Conservation (phyloP, 2,329 filamentous ascomycete genomes). For the Microcyclosporella mali region DNA sequence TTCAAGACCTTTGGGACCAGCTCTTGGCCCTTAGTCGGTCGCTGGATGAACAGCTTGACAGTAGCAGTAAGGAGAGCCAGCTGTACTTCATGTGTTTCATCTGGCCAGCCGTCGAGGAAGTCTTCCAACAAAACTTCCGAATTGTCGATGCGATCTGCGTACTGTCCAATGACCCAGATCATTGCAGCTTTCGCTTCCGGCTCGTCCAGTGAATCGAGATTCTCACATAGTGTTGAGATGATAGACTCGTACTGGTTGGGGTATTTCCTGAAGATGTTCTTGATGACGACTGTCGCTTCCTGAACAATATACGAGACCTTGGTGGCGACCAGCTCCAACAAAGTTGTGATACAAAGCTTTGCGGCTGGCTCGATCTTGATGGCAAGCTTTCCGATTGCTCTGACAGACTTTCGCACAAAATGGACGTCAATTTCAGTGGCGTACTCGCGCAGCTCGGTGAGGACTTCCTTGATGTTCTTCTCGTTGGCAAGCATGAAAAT, state of each 20-base stretch:
- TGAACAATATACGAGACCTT: constrained; percentile 99
- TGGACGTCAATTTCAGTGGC: constrained; percentile 98
- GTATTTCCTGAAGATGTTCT: constrained; percentile 98
- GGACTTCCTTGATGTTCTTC: constrained; percentile 88
- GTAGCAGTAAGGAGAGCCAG: constrained; percentile 90
- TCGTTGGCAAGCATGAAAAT: constrained; percentile 98
- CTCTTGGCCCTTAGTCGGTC: constrained; percentile 88
- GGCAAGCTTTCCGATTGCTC: constrained; percentile 93
- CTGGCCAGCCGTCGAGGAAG: constrained; percentile 86
- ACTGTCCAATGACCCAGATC: constrained; percentile 99
- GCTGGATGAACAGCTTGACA: constrained; percentile 95
- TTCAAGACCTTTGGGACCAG: constrained; percentile 92
- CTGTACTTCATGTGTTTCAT: constrained; percentile 94
- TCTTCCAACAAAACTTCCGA: constrained; percentile 90
- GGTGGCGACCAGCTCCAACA: constrained; percentile 90
- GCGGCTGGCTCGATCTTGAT: constrained; percentile 98
- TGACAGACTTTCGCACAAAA: constrained; percentile 94
- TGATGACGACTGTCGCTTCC: constrained; percentile 96
- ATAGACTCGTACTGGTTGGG: constrained; percentile 98
- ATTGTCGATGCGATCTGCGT: constrained; percentile 95
- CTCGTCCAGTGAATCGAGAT: constrained; percentile 92
- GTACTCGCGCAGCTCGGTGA: constrained; percentile 90
- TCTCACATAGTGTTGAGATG: constrained; percentile 90
- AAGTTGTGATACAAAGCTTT: constrained; percentile 80
- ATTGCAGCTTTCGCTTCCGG: constrained; percentile 97